Evolutionary conservation across 1,284 basidiomycete genomes (phyloP).

Genomic region (Cystobasidiaceae sp.): DNA sequence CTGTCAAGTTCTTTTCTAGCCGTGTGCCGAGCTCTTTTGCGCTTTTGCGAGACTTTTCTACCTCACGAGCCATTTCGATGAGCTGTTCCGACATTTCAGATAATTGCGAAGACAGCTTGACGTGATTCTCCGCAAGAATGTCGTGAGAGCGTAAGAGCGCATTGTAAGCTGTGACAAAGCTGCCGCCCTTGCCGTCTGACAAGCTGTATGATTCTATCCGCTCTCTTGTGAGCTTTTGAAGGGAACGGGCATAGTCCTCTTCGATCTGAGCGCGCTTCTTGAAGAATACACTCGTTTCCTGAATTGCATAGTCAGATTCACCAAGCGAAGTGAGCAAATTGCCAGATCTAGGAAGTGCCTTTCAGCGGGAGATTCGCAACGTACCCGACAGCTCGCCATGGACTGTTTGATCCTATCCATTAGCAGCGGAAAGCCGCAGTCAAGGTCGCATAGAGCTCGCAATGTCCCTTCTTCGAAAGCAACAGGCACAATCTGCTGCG

Average conservation of each 20-base stretch:
- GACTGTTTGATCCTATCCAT: constrained; percentile 96
- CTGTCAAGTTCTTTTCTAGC: constrained; percentile 80
- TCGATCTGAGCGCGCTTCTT: constrained; percentile 88
- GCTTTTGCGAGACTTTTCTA: constrained; percentile 86
- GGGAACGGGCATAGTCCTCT: constrained; percentile 83
- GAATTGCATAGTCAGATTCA: constrained; percentile 26
- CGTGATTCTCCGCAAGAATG: constrained; percentile 75
- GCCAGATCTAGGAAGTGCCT: too few species aligned
- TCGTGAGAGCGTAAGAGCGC: constrained; percentile 73
- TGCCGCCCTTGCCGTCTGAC: constrained; percentile 93
- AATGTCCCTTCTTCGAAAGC: constrained; percentile 88
- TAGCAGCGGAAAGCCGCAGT: constrained; percentile 86
- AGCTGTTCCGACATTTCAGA: constrained; percentile 95
- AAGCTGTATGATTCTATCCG: constrained; percentile 76
- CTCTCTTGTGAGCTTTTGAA: constrained; percentile 74
- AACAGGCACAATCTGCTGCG: constrained; percentile 72
- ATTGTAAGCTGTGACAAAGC: constrained; percentile 31
- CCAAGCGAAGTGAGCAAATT: background rate
- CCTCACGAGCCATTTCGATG: constrained; percentile 75
- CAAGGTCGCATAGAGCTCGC: constrained; percentile 80
- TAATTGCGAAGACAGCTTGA: constrained; percentile 76
- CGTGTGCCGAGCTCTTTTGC: constrained; percentile 82
- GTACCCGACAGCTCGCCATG: constrained; percentile 80
- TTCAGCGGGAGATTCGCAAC: too few species aligned
- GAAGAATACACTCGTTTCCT: constrained; percentile 89